Base-by-base conservation (phyloP, 371 early-diverging fungal species). In the Conidiobolus incongruus region DNA sequence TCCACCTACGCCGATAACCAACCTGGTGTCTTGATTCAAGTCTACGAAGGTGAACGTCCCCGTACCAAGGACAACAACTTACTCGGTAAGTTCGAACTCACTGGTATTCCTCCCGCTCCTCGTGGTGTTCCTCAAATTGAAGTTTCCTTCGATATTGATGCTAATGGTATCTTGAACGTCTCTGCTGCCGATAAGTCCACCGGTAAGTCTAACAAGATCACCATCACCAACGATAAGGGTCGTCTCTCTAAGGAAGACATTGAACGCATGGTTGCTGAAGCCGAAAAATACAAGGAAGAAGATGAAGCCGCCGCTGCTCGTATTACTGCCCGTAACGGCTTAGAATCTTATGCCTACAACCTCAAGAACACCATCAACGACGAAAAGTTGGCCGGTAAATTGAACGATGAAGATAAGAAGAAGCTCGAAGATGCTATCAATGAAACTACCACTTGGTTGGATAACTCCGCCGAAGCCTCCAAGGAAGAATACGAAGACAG, bases 1-100 rank as follows among this genome's bases (percentile, higher is more conserved):
- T 92, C 95, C 50, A 98, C 97, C 52, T 85, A 82, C 65, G 67
- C 83, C 51, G 97, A 95, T 67, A 96, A 95, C 77, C 97, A 97
- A 71, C 88, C 93, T 48, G 81, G 82, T 55, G 98, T 98, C 46
- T 69, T 82, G 57, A 97, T 98, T 63, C 84, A 86, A 64, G 91
- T 98, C 48, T 95, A 63, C 59, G 97, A 94, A 68, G 98, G 98
- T 60, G 91, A 92, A 65, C 88, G 97, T 66, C 62, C 89, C 17
- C 79, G 78, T 60, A 89, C 93, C 60, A 78, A 81, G 77, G 90
- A 90, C 68, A 90, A 90, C 81, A 81, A 89, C 75, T 60, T n/a
- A n/a, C n/a, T n/a, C n/a, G n/a, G n/a, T n/a, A n/a, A n/a, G n/a
- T n/a, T n/a, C n/a, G n/a, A n/a, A n/a, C n/a, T n/a, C n/a, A n/a